Conservation (phyloP, 345 rosid species). For the Isatis tinctoria region DNA sequence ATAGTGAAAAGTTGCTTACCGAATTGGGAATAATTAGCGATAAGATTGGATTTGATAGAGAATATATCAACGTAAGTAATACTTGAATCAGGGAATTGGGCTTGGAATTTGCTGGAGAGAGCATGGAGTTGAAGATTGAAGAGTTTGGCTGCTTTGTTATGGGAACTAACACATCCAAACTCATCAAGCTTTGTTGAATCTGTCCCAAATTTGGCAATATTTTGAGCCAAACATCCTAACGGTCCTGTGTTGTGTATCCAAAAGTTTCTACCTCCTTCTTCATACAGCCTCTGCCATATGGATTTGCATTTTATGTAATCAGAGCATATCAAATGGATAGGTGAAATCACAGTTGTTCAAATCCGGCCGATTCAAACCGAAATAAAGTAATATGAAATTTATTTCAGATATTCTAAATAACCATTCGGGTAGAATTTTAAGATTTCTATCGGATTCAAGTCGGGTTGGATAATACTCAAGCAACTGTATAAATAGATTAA, state of each 20-base stretch:
- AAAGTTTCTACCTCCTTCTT: constrained; percentile 80
- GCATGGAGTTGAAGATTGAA: constrained; percentile 91
- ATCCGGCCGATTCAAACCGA: no score
- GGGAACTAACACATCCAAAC: constrained; percentile 67
- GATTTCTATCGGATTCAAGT: no score
- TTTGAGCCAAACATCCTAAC: constrained; percentile 90
- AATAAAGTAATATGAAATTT: no score
- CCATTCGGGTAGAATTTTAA: no score
- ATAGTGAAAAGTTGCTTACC: constrained; percentile 37
- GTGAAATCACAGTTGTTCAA: not conserved
- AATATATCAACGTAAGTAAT: constrained; percentile 76
- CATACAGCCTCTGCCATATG: constrained; percentile 55
- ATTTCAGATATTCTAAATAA: no score
- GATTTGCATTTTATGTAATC: not conserved
- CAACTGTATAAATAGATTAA: no score
- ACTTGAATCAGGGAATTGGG: constrained; percentile 54
- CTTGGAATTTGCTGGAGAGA: constrained; percentile 57
- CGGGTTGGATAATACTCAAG: no score
- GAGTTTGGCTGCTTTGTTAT: constrained; percentile 84
- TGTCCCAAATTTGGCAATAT: constrained; percentile 77
- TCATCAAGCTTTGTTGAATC: constrained; percentile 85
- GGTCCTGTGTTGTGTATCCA: constrained; percentile 98
- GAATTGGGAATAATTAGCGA: constrained; percentile 64
- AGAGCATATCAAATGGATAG: not conserved
- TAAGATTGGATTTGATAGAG: constrained; percentile 67